phyloP scores from a whole-genome alignment of 805 yeast genomes.

The Pichia pseudocactophila region DNA sequence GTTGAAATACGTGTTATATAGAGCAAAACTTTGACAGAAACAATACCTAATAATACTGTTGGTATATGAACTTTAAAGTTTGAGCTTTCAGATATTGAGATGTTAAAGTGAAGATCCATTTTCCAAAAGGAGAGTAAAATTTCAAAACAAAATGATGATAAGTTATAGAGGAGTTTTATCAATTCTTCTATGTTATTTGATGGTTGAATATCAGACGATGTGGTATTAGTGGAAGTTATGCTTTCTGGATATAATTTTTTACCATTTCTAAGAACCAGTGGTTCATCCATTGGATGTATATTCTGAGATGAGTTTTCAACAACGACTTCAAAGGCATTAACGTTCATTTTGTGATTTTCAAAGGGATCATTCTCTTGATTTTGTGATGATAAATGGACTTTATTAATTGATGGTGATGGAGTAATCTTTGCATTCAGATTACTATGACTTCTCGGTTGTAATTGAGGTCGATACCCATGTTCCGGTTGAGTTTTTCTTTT shows the following conservation, averaged over 20 bases:
- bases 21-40: conserved; percentile 11
- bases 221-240: background rate
- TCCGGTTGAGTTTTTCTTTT: background rate
- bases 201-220: background rate
- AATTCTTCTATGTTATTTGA: background rate
- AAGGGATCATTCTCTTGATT: no score
- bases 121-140: conserved; percentile 18
- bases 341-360: conserved; percentile 10
- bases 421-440: background rate
- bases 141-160: conserved; percentile 9
- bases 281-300: conserved; percentile 27
- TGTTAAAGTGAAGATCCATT: conserved; percentile 22
- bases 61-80: conserved; percentile 24
- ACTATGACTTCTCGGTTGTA: background rate
- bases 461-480: background rate
- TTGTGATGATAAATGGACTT: background rate
- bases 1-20: conserved; percentile 2
- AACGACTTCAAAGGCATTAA: conserved; percentile 25
- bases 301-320: conserved; percentile 10
- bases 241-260: conserved; percentile 9
- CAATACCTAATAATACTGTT: conserved; percentile 10
- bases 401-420: background rate
- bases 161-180: conserved; percentile 10
- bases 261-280: conserved; percentile 16
- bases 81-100: conserved; percentile 16